Percentiles rank a stretch among this genome's conserved stretches.
These are phyloP conservation scores for Carnegiea gigantea DNA, from an alignment of 179 eudicot species.

Conservation along the genomic window DNA sequence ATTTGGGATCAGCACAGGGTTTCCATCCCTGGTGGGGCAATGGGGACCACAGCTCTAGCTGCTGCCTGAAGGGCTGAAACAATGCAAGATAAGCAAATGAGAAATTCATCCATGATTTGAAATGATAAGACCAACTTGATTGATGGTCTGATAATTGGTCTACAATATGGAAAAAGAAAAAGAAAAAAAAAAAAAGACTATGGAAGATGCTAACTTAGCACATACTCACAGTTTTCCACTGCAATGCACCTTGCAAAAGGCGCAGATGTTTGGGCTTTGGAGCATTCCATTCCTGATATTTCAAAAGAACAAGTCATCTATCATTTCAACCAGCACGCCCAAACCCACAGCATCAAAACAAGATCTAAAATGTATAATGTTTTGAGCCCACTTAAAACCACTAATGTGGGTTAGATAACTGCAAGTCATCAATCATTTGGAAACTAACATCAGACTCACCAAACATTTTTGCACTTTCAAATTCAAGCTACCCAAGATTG, in stretches of 20 bases:
- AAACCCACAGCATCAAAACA: not conserved
- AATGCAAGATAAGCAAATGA: conserved; percentile 13
- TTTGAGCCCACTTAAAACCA: not conserved
- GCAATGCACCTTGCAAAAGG: conserved; percentile 70
- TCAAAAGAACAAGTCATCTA: not conserved
- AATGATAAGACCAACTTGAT: not conserved
- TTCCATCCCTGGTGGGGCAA: conserved; percentile 80
- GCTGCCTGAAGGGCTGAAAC: conserved; percentile 57
- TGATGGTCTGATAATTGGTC: too few species aligned
- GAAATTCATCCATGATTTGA: not conserved
- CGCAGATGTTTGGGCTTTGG: conserved; percentile 65
- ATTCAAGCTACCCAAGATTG: not conserved
- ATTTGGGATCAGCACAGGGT: conserved; percentile 43
- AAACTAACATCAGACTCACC: not conserved
- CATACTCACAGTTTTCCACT: conserved; percentile 67
- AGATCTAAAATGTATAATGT: not conserved
- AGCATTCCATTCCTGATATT: conserved; percentile 78
- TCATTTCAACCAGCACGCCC: not conserved
- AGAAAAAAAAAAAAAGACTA: not conserved
- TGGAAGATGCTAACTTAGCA: not conserved
- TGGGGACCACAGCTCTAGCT: conserved; percentile 71
- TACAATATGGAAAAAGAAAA: not conserved
- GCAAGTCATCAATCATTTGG: too few species aligned
- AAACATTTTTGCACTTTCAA: not conserved
- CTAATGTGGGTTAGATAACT: not conserved